Percentiles rank a stretch among this genome's conserved stretches.
phyloP scores from a whole-genome alignment of 148 eudicot species.

The Chenopodium suecicum region DNA sequence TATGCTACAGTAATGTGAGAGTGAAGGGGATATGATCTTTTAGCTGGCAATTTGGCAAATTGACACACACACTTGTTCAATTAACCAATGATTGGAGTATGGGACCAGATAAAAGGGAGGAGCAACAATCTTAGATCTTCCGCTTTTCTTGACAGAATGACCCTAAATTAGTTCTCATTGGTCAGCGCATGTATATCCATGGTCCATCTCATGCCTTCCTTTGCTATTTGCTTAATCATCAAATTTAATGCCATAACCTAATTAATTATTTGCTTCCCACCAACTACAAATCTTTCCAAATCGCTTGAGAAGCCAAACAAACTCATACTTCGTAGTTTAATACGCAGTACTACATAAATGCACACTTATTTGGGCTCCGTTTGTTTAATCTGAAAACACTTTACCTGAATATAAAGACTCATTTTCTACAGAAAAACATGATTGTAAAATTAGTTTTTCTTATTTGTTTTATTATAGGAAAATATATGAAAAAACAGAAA shows the following conservation, averaged over 20 bases:
- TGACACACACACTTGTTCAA: background rate
- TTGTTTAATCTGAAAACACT: too few relatives aligned
- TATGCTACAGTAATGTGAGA: background rate
- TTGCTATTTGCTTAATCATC: background rate
- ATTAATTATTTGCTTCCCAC: background rate
- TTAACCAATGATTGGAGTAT: slow-evolving; percentile 7
- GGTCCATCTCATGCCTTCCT: background rate
- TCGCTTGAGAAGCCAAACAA: too few relatives aligned
- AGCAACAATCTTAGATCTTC: background rate
- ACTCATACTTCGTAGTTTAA: too few relatives aligned
- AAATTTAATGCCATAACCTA: background rate
- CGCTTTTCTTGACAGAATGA: background rate
- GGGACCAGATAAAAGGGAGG: background rate
- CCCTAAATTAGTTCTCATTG: background rate
- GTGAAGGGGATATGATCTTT: background rate
- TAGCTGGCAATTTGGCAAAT: background rate
- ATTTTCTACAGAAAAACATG: too few relatives aligned
- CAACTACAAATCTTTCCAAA: background rate
- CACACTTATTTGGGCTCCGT: too few relatives aligned
- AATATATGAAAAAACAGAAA: too few relatives aligned
- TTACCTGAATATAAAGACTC: too few relatives aligned
- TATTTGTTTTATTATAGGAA: too few relatives aligned
- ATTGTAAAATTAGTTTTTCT: too few relatives aligned
- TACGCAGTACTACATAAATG: too few relatives aligned
- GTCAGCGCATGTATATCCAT: background rate